These are phyloP conservation scores for Secale cereale DNA, from an alignment of 176 grass and related monocot genomes.

Conservation along the genomic window DNA sequence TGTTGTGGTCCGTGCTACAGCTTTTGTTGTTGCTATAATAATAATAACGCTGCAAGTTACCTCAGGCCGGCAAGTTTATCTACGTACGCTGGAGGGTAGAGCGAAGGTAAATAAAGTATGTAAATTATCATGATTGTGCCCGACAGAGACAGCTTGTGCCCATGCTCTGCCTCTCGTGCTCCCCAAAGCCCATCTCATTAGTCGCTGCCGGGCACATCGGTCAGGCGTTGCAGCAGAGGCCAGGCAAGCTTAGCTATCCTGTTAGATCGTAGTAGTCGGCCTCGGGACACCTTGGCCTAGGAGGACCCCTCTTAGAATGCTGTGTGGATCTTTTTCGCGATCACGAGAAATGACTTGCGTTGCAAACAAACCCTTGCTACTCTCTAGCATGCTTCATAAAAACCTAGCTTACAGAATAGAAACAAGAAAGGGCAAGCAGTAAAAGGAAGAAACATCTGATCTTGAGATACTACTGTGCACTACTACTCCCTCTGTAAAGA, in stretches of 20 bases:
- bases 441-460: not conserved
- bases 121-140: conserved; percentile 12
- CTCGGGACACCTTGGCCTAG: conserved; percentile 3
- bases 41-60: not conserved
- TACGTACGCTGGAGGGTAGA: not conserved
- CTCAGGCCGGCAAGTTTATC: not conserved
- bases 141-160: not conserved
- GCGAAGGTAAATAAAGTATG: not conserved
- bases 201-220: not conserved
- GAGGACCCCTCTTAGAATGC: not conserved
- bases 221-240: not conserved
- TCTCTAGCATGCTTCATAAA: not conserved
- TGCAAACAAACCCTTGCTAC: no score
- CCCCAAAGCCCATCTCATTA: conserved; percentile 18
- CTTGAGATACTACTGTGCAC: not conserved
- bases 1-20: not conserved
- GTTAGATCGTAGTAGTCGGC: not conserved
- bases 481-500: no score
- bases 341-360: no score
- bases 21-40: not conserved
- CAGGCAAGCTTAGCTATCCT: not conserved
- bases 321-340: no score
- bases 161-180: conserved; percentile 10
- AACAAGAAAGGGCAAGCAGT: not conserved
- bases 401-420: not conserved